These are phyloP conservation scores for Salix viminalis DNA, from an alignment of 345 rosid genomes.

Conservation along the genomic window DNA sequence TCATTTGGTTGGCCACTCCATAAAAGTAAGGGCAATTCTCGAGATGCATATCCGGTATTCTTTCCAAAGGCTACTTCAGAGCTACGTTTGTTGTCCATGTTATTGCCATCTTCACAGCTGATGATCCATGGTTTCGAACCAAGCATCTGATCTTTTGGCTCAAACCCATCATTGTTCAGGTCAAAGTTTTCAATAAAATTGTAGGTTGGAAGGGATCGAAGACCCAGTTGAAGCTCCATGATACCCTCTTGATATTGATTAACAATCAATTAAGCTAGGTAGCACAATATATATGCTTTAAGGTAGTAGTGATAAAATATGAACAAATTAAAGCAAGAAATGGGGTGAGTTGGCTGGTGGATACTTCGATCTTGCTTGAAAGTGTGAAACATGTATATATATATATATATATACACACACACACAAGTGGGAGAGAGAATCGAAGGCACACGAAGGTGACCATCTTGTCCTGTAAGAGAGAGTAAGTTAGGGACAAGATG, in stretches of 20 bases:
- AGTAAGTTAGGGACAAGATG: conserved; percentile 40
- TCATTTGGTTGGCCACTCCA: conserved; percentile 55
- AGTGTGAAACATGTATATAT: neutral
- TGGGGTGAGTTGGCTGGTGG: neutral
- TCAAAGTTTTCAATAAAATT: conserved; percentile 12
- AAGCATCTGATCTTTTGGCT: conserved; percentile 1
- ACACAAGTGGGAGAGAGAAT: neutral
- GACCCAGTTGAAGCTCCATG: conserved; percentile 55
- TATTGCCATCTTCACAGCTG: neutral
- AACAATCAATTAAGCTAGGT: neutral
- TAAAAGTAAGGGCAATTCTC: conserved; percentile 20
- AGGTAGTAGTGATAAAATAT: neutral
- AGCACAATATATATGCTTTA: neutral
- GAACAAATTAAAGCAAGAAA: neutral
- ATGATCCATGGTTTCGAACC: conserved; percentile 10
- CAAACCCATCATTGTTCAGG: conserved; percentile 13
- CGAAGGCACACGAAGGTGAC: conserved; percentile 12
- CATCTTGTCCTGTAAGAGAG: conserved; percentile 22
- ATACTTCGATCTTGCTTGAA: conserved; percentile 2
- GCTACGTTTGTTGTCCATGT: conserved; percentile 26
- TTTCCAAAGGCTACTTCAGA: conserved; percentile 28
- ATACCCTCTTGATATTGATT: neutral
- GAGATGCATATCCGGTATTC: neutral
- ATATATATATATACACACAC: neutral
- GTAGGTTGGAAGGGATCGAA: conserved; percentile 32